These are phyloP conservation scores for Penicillium simplicissimum DNA, from an alignment of 495 filamentous ascomycete species.

Conservation along the genomic window DNA sequence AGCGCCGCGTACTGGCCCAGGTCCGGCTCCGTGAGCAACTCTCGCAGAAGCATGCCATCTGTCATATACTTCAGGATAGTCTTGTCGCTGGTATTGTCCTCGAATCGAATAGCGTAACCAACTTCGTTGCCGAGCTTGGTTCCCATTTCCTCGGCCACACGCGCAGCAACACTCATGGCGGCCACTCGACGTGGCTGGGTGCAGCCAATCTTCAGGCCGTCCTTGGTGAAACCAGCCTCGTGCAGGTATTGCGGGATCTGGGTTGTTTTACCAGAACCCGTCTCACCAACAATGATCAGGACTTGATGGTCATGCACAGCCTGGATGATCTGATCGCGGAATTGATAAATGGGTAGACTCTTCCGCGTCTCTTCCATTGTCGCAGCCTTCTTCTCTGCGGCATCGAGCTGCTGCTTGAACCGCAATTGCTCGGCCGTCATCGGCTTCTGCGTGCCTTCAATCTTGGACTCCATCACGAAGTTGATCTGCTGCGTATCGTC, in stretches of 20 bases:
- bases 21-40: constrained; percentile 88
- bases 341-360: constrained; percentile 86
- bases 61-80: constrained; percentile 97
- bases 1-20: constrained; percentile 81
- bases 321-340: constrained; percentile 73
- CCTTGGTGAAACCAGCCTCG: constrained; percentile 82
- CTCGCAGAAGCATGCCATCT: constrained; percentile 92
- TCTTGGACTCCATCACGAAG: constrained; percentile 74
- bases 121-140: constrained; percentile 90
- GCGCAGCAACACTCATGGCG: constrained; percentile 91
- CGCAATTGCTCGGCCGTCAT: constrained; percentile 77
- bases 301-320: constrained; percentile 78
- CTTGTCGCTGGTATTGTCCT: constrained; percentile 90
- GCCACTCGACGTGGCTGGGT: constrained; percentile 92
- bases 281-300: constrained; percentile 84
- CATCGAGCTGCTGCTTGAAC: constrained; percentile 77
- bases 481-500: constrained; percentile 87
- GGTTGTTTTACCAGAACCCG: constrained; percentile 86
- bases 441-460: constrained; percentile 65
- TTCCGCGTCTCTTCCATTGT: constrained; percentile 91
- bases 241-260: constrained; percentile 88
- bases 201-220: constrained; percentile 57
- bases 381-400: constrained; percentile 79
- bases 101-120: constrained; percentile 94
- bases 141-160: constrained; percentile 94